phyloP scores from a whole-genome alignment of 2,329 filamentous ascomycete species.

The Talaromyces albobiverticillius region DNA sequence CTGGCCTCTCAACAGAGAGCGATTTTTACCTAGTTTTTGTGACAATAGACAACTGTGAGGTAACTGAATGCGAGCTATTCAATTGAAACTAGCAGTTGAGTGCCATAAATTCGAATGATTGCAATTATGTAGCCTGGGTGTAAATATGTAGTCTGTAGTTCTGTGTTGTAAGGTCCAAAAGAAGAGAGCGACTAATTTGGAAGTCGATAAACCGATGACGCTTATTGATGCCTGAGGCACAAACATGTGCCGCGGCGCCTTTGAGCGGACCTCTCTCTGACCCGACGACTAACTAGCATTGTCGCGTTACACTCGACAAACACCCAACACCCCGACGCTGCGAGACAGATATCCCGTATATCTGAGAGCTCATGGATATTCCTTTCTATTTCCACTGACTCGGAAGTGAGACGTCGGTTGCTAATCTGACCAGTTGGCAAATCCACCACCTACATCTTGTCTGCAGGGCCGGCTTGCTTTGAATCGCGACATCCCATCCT shows the following conservation, averaged over 20 bases:
- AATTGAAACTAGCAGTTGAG: too few relatives aligned
- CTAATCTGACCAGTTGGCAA: background rate
- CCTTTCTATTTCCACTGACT: background rate
- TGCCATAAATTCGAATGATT: too few relatives aligned
- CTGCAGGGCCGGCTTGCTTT: background rate
- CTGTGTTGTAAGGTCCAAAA: too few relatives aligned
- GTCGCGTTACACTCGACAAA: background rate
- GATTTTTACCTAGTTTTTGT: background rate
- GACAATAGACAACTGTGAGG: too few relatives aligned
- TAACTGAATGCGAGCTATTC: too few relatives aligned
- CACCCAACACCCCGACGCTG: background rate
- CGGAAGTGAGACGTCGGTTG: background rate
- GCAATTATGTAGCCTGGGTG: too few relatives aligned
- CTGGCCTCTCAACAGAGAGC: background rate
- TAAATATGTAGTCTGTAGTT: too few relatives aligned
- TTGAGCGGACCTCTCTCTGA: background rate
- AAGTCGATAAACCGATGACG: background rate
- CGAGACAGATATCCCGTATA: background rate
- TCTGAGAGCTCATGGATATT: background rate
- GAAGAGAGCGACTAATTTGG: background rate
- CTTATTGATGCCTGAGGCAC: conserved; percentile 5
- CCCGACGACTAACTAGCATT: background rate
- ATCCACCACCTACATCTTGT: background rate
- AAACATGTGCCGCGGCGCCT: background rate
- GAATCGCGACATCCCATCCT: background rate